These are phyloP conservation scores for Lasiosphaeriaceae sp. DNA, from an alignment of 495 filamentous ascomycete species.

Conservation along the genomic window DNA sequence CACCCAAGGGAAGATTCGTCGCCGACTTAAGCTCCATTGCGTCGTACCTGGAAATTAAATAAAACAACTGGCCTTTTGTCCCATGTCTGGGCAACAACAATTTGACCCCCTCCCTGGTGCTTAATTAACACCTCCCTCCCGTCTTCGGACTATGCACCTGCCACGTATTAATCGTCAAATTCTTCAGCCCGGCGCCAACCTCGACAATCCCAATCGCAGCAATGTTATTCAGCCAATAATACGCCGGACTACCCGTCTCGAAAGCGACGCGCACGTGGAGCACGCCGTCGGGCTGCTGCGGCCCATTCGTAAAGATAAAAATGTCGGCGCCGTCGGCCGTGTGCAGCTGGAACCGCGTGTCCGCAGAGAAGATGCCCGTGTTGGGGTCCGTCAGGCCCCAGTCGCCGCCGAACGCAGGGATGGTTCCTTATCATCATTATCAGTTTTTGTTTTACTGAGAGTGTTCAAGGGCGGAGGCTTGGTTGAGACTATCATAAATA, in stretches of 20 bases:
- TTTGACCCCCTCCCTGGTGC: no score
- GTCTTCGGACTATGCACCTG: slow-evolving; percentile 12
- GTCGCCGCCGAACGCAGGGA: slow-evolving; percentile 8
- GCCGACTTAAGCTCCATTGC: no score
- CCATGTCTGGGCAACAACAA: no score
- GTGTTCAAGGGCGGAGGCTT: no score
- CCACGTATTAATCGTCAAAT: slow-evolving; percentile 10
- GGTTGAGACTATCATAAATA: no score
- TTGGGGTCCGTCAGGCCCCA: slow-evolving; percentile 8
- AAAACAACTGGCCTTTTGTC: no score
- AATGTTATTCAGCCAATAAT: slow-evolving; percentile 13
- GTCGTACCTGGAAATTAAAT: no score
- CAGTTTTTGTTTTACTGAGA: no score
- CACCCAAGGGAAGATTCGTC: no score
- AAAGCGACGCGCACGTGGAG: slow-evolving; percentile 6
- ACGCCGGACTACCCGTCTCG: slow-evolving; percentile 7
- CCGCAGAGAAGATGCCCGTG: slow-evolving; percentile 1
- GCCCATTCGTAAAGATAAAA: slow-evolving; percentile 3
- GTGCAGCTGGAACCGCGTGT: slow-evolving; percentile 7
- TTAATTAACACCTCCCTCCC: not conserved
- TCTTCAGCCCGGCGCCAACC: not conserved
- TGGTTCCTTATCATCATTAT: not conserved
- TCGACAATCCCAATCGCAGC: slow-evolving; percentile 10
- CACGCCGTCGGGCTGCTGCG: slow-evolving; percentile 1
- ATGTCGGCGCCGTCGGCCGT: slow-evolving; percentile 14